A percentile compares a stretch with the other conserved stretches of the same genome.
Evolutionary conservation across 2,329 filamentous ascomycete genomes (phyloP).

Genomic region (Alternaria sp.): DNA sequence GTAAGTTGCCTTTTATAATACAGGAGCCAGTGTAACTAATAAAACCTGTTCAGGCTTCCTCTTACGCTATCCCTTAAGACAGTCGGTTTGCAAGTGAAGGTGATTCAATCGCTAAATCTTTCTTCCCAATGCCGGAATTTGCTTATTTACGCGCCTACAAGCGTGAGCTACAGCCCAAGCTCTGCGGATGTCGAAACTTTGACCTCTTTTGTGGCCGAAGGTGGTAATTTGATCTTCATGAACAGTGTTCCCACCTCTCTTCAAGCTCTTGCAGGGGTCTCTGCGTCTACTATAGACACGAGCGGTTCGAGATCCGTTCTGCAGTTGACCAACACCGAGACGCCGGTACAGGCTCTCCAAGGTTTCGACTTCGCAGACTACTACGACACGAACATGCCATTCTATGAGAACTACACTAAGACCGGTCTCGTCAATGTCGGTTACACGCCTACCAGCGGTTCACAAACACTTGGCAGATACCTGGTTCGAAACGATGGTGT

Average conservation of each 20-base stretch:
- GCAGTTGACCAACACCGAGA: slow-evolving; percentile 15
- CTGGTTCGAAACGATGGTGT: slow-evolving; percentile 8
- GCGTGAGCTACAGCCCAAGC: slow-evolving; percentile 17
- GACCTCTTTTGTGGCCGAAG: slow-evolving; percentile 14
- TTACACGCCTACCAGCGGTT: slow-evolving; percentile 11
- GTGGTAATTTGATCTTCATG: slow-evolving; percentile 20
- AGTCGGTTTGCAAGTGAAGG: slow-evolving; percentile 15
- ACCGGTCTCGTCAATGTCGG: slow-evolving; percentile 15
- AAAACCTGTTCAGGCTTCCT: slow-evolving; percentile 8
- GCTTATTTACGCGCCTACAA: slow-evolving; percentile 14
- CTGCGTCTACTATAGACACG: slow-evolving; percentile 15
- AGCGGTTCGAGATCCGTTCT: slow-evolving; percentile 11
- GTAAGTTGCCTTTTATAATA: not conserved
- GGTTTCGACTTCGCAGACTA: slow-evolving; percentile 16
- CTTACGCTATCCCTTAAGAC: slow-evolving; percentile 15
- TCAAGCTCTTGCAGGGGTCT: slow-evolving; percentile 13
- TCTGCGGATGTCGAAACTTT: slow-evolving; percentile 9
- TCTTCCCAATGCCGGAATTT: slow-evolving; percentile 15
- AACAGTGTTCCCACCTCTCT: slow-evolving; percentile 13
- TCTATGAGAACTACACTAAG: slow-evolving; percentile 16
- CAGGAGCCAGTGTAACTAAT: not conserved
- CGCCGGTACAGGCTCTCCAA: slow-evolving; percentile 8
- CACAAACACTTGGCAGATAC: slow-evolving; percentile 16
- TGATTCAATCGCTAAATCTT: slow-evolving; percentile 12
- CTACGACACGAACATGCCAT: slow-evolving; percentile 17